Conservation (phyloP, 2,329 filamentous ascomycete species). For the Anthostomella pinea region DNA sequence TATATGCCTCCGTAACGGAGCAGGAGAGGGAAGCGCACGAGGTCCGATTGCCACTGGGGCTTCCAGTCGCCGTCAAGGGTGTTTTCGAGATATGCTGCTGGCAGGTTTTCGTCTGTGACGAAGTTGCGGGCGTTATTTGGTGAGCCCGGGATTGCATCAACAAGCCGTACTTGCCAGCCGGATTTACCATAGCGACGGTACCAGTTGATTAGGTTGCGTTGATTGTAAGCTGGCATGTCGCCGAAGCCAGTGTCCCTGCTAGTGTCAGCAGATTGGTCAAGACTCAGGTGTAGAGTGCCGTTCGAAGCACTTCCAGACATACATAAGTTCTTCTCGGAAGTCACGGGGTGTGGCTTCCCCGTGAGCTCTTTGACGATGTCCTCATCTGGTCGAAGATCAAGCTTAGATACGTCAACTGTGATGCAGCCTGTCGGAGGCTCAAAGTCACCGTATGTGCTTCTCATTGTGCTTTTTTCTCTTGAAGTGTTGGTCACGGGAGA, state of each 20-base stretch:
- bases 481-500: too few relatives aligned
- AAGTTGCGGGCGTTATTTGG: constrained; percentile 2
- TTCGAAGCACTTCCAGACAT: too few relatives aligned
- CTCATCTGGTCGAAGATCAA: too few relatives aligned
- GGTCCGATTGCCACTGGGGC: not conserved
- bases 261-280: too few relatives aligned
- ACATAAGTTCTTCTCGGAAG: too few relatives aligned
- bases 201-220: constrained; percentile 4
- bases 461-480: too few relatives aligned
- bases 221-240: constrained; percentile 3
- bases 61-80: not conserved
- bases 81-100: not conserved
- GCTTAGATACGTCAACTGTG: too few relatives aligned
- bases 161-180: constrained; percentile 3
- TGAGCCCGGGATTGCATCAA: constrained; percentile 6
- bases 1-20: constrained; percentile 2
- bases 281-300: too few relatives aligned
- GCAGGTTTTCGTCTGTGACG: not conserved
- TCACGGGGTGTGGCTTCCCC: too few relatives aligned
- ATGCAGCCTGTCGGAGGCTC: too few relatives aligned
- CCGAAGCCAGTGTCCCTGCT: constrained; percentile 4
- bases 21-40: not conserved
- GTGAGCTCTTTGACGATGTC: too few relatives aligned
- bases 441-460: too few relatives aligned
- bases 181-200: constrained; percentile 3